A percentile compares a stretch with the other conserved stretches of the same genome.
Conservation (phyloP, 768 basidiomycete species). For the Leccinum subgranulosum region DNA sequence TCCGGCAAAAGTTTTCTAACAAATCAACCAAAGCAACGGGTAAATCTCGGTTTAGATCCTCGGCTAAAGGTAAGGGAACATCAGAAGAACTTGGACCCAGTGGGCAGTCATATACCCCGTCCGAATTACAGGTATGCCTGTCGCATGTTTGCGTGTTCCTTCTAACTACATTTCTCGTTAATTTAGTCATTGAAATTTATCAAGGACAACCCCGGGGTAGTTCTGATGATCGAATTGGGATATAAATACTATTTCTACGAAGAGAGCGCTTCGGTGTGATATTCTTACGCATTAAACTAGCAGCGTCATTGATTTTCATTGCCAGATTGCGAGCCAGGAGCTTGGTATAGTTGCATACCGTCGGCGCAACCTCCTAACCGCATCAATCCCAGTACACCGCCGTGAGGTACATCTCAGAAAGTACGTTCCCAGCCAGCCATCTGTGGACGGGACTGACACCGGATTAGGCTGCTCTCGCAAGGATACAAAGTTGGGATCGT, state of each 20-base stretch:
- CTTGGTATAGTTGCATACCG: slow-evolving; percentile 74
- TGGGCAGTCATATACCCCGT: slow-evolving; percentile 69
- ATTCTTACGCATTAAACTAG: neutral
- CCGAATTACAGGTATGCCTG: slow-evolving; percentile 64
- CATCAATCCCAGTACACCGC: slow-evolving; percentile 69
- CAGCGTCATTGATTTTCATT: slow-evolving; percentile 10
- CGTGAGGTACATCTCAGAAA: slow-evolving; percentile 73
- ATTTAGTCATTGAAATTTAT: slow-evolving; percentile 49
- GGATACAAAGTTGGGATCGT: slow-evolving; percentile 86
- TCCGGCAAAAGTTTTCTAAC: slow-evolving; percentile 47
- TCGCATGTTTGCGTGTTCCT: neutral
- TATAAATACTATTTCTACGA: slow-evolving; percentile 84
- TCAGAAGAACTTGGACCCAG: slow-evolving; percentile 56
- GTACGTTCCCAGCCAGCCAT: slow-evolving; percentile 35
- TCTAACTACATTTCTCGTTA: neutral
- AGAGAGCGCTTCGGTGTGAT: slow-evolving; percentile 71
- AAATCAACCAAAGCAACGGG: slow-evolving; percentile 34
- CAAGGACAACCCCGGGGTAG: slow-evolving; percentile 56
- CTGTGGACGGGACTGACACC: neutral
- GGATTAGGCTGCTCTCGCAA: slow-evolving; percentile 60
- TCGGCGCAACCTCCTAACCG: slow-evolving; percentile 71
- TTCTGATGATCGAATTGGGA: slow-evolving; percentile 80
- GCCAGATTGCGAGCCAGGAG: slow-evolving; percentile 68
- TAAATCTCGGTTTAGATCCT: slow-evolving; percentile 31
- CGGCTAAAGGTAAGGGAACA: slow-evolving; percentile 31